A percentile compares a stretch with the other conserved stretches of the same genome.
Evolutionary conservation across 2,329 filamentous ascomycete species (phyloP).

Genomic region (Rutstroemia sp.): DNA sequence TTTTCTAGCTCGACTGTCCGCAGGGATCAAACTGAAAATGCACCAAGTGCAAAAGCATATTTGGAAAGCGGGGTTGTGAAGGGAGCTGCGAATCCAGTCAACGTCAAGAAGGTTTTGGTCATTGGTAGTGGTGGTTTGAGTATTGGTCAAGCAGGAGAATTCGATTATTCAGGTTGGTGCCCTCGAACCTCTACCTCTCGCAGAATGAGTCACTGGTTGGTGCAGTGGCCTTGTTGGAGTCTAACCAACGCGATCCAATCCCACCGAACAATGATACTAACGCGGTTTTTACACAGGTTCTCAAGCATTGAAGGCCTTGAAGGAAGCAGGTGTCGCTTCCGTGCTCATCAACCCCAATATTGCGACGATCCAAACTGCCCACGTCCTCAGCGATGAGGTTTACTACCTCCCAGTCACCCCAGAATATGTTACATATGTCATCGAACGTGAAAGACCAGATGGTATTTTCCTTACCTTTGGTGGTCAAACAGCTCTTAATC

Average conservation of each 20-base stretch:
- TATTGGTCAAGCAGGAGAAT: constrained; percentile 97
- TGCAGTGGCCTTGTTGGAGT: not conserved
- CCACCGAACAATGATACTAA: constrained; percentile 15
- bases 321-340: constrained; percentile 85
- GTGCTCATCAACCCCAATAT: constrained; percentile 98
- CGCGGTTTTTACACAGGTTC: constrained; percentile 53
- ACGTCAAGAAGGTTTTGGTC: constrained; percentile 95
- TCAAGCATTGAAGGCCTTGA: constrained; percentile 92
- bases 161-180: constrained; percentile 83
- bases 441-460: constrained; percentile 91
- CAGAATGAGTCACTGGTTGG: constrained; percentile 21
- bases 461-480: constrained; percentile 97
- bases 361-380: constrained; percentile 95
- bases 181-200: constrained; percentile 6
- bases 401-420: constrained; percentile 97
- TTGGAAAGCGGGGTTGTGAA: constrained; percentile 82
- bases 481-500: constrained; percentile 92
- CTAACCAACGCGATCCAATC: not conserved
- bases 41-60: constrained; percentile 80
- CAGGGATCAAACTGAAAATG: constrained; percentile 46
- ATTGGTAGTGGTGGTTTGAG: constrained; percentile 92
- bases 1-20: constrained; percentile 26
- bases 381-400: constrained; percentile 91
- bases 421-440: constrained; percentile 96
- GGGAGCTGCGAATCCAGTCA: constrained; percentile 64